Conservation (phyloP, 2,329 filamentous ascomycete species). For the Harringtonia aguacate region DNA sequence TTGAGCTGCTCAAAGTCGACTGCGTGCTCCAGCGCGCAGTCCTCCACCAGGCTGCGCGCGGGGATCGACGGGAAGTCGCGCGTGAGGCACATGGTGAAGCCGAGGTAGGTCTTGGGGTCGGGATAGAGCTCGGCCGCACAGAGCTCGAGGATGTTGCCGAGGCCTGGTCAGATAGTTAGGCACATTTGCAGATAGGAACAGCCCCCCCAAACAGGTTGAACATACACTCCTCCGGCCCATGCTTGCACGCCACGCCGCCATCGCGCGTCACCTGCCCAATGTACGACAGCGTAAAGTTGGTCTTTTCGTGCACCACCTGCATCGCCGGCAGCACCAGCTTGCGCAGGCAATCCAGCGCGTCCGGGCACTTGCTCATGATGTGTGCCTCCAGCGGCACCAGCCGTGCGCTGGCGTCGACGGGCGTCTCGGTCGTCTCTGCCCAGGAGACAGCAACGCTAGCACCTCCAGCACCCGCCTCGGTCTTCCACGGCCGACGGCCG, state of each 20-base stretch:
- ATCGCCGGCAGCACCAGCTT: conserved; percentile 78
- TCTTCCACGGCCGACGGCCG: no score
- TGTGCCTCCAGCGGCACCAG: conserved; percentile 79
- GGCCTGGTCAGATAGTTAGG: conserved; percentile 29
- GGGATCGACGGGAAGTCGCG: conserved; percentile 70
- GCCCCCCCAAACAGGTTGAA: background rate
- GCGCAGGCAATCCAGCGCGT: conserved; percentile 74
- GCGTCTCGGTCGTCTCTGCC: conserved; percentile 3
- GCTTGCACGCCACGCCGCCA: conserved; percentile 77
- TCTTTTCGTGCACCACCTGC: conserved; percentile 69
- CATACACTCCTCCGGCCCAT: conserved; percentile 72
- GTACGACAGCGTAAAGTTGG: conserved; percentile 84
- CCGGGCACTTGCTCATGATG: conserved; percentile 96
- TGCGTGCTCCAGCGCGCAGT: conserved; percentile 84
- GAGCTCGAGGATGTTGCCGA: conserved; percentile 90
- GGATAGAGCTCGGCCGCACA: conserved; percentile 78
- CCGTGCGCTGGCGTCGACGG: conserved; percentile 6
- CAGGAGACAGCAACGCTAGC: background rate
- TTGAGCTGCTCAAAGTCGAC: conserved; percentile 76
- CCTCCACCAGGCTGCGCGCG: conserved; percentile 63
- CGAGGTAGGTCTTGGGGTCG: conserved; percentile 77
- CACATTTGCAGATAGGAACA: background rate
- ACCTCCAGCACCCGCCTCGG: background rate
- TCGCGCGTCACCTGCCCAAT: conserved; percentile 71
- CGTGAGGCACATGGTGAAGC: conserved; percentile 86